Evolutionary conservation across 2,329 filamentous ascomycete genomes (phyloP), one percentile per base, ranked within the genome.

Genomic region (Aspergillus candidus): DNA sequence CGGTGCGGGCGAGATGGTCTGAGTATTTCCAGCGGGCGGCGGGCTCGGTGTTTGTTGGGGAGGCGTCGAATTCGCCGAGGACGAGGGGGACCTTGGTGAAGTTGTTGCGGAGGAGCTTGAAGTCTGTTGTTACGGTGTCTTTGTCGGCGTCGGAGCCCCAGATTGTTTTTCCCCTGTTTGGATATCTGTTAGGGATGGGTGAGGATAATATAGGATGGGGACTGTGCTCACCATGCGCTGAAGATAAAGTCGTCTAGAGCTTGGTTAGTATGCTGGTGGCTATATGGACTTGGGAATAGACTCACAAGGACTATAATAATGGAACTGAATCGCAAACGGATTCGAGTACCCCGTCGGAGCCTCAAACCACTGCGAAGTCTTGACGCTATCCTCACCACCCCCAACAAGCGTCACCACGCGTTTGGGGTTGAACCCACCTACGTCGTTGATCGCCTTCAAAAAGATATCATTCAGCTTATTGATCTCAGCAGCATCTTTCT

Each of bases 241-340:
- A 60, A 60, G 18, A 60, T 59, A 11, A 59, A 60, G 32, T 60
- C 55, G 35, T 60, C 56, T 60, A 38, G 4, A n/a, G 7, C 4
- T 2, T 4, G 11, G 32, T 54, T 18, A 55, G 44, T 12, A 34
- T 4, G 27, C n/a, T 7, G 6, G 32, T 32, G 6, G 12, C 2
- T 2, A 33, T 27, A 10, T 18, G 3, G 27, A 15, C 4, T 5
- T 2, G n/a, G 7, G 5, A 27, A 32, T 18, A 3, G n/a, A 47
- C 54, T 56, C 43, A 62, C 59, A 72, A 62, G 38, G 62, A 47
- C 52, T 73, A 61, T 82, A 82, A 60, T 80, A 81, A 54, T 82
- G 79, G 55, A 78, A 80, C 55, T 82, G 78, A 27, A 82, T 69
- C 0, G 74, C 77, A 71, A 76, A 81, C 0, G 78, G 78, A 45